phyloP scores from a whole-genome alignment of 345 rosid species.

The Heritiera fomes region DNA sequence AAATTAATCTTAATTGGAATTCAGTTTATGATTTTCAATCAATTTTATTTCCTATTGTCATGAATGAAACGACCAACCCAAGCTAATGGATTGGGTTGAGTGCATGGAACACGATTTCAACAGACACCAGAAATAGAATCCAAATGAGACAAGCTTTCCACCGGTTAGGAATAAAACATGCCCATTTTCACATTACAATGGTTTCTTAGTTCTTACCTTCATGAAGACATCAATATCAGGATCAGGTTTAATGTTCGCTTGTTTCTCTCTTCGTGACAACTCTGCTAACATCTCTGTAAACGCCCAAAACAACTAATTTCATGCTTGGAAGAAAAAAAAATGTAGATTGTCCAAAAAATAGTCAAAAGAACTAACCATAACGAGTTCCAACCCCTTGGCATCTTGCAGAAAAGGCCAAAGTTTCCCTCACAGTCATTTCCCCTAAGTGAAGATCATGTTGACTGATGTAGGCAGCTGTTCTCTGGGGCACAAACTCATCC shows the following conservation, averaged over 20 bases:
- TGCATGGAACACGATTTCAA: not conserved
- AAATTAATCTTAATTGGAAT: not conserved
- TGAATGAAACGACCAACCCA: not conserved
- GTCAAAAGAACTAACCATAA: conserved; percentile 39
- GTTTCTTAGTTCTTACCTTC: conserved; percentile 52
- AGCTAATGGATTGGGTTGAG: not conserved
- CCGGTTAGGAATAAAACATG: too few relatives aligned
- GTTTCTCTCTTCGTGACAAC: conserved; percentile 54
- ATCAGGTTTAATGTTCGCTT: conserved; percentile 66
- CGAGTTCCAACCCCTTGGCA: conserved; percentile 76
- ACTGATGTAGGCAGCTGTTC: conserved; percentile 52
- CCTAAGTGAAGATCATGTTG: conserved; percentile 80
- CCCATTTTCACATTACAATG: too few relatives aligned
- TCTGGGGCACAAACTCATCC: conserved; percentile 48
- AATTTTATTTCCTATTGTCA: not conserved
- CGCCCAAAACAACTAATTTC: not conserved
- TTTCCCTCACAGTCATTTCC: conserved; percentile 87
- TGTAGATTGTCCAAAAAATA: not conserved
- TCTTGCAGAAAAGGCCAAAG: conserved; percentile 78
- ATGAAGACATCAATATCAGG: conserved; percentile 80
- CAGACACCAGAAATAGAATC: not conserved
- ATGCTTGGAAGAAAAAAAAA: not conserved
- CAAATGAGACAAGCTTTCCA: not conserved
- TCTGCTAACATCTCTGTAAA: conserved; percentile 18
- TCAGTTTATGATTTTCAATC: not conserved